Evolutionary conservation across 768 basidiomycete species (phyloP), one percentile per base, ranked within the genome.

Genomic region (Paxillus involutus): DNA sequence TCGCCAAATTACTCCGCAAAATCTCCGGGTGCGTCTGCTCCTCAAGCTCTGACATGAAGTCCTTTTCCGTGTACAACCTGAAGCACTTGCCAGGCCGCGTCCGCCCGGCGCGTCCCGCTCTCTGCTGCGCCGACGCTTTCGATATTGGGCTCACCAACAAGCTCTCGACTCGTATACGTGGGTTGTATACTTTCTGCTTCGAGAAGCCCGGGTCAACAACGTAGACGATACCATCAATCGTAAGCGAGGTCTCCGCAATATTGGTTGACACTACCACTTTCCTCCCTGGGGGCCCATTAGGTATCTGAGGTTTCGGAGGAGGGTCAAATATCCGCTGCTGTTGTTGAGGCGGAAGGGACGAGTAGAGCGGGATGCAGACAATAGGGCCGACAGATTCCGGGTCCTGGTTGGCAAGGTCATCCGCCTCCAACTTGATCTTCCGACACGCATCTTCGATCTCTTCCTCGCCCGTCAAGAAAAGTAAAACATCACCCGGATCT

Each of bases 221-320:
- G 63, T 98, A 99, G n/a, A 99, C 95, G 63, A 99, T 98, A 19
- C 96, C 96, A 61, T 99, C 96, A 53, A 99, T 98, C 3, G 96
- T 99, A 41, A 98, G 74, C 2, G 94, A 96, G 2, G 96, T 98
- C 72, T 99, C 96, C 3, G 97, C 97, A 53, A 98, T 94, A 67
- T 98, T 99, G 29, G 96, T 99, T 9, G 94, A 92, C 1, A 99
- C 78, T 32, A 99, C 90, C 42, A 98, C 82, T 70, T 99, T 99
- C 55, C 96, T 83, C 0, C 96, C 96, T 0, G 89, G 86, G 0
- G 93, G 88, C 1, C 93, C 88, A 47, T 77, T 84, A 0, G 81
- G 68, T 0, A 71, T 75, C 3, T 79, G 75, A 0, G 93, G 68
- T 4, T 77, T 60, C 8, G 96, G 96, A 1, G 95, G 77, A 0